Conservation (phyloP, 2,329 filamentous ascomycete genomes). For the Penicillium sp. region DNA sequence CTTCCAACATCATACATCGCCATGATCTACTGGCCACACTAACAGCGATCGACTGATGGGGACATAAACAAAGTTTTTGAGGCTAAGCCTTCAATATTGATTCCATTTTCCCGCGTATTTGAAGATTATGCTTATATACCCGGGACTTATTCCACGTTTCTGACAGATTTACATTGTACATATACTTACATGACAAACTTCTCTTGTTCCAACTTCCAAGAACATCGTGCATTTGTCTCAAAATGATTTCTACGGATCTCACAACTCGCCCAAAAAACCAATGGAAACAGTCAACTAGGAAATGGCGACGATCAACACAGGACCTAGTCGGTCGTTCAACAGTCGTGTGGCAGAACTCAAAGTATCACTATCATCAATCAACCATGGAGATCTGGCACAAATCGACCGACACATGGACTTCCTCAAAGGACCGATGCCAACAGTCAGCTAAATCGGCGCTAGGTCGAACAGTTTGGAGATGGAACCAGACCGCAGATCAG, state of each 20-base stretch:
- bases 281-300: slow-evolving; percentile 8
- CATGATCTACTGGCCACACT: neutral
- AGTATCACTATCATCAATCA: slow-evolving; percentile 12
- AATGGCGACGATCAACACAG: slow-evolving; percentile 18
- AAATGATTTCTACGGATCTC: slow-evolving; percentile 9
- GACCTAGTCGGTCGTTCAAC: slow-evolving; percentile 12
- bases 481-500: slow-evolving; percentile 14
- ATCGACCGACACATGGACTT: slow-evolving; percentile 11
- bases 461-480: slow-evolving; percentile 9
- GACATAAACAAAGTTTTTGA: neutral
- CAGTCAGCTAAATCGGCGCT: slow-evolving; percentile 12
- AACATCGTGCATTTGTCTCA: neutral
- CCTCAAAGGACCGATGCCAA: slow-evolving; percentile 12
- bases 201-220: neutral
- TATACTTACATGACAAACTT: neutral
- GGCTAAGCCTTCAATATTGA: neutral
- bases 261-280: slow-evolving; percentile 2
- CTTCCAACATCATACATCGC: neutral
- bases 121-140: neutral
- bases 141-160: neutral
- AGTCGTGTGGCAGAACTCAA: slow-evolving; percentile 10
- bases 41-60: neutral
- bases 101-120: neutral
- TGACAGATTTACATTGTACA: neutral
- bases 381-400: slow-evolving; percentile 16